Evolutionary conservation across 805 yeast genomes (phyloP).

Genomic region (Sugiyamaella smithiae): DNA sequence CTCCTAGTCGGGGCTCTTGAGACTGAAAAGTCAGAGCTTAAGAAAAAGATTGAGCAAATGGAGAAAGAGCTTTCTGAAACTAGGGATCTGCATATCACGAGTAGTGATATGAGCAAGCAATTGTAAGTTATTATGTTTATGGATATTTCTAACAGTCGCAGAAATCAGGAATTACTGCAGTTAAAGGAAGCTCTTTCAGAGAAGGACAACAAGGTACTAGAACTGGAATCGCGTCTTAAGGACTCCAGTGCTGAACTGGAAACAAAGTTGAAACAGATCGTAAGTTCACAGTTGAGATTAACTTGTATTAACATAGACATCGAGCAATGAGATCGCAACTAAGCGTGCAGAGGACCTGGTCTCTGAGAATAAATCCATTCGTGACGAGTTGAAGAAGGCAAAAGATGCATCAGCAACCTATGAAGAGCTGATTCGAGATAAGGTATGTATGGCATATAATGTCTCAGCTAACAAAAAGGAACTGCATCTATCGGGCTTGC

Average conservation of each 20-base stretch:
- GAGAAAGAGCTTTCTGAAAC: constrained; percentile 29
- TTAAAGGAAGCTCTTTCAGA: constrained; percentile 28
- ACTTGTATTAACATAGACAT: constrained; percentile 7
- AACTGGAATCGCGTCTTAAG: constrained; percentile 32
- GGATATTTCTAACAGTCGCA: constrained; percentile 8
- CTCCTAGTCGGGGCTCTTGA: constrained; percentile 37
- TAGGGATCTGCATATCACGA: constrained; percentile 22
- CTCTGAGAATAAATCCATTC: constrained; percentile 45
- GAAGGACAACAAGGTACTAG: constrained; percentile 29
- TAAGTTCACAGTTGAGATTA: neutral
- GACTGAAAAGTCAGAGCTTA: constrained; percentile 33
- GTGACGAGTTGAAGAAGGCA: constrained; percentile 39
- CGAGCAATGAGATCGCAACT: constrained; percentile 34
- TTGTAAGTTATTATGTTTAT: constrained; percentile 16
- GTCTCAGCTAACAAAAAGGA: constrained; percentile 19
- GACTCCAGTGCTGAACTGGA: constrained; percentile 28
- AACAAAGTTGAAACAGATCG: constrained; percentile 17
- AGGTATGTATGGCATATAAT: constrained; percentile 15
- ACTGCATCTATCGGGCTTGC: constrained; percentile 22
- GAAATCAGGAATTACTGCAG: constrained; percentile 20
- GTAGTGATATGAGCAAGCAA: constrained; percentile 20
- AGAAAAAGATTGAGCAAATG: constrained; percentile 33
- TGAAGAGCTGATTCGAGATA: constrained; percentile 35
- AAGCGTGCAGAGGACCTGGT: constrained; percentile 39
- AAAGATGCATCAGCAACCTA: constrained; percentile 39